These are phyloP conservation scores for Pisolithus thermaeus DNA, from an alignment of 1,284 basidiomycete species.

Conservation along the genomic window DNA sequence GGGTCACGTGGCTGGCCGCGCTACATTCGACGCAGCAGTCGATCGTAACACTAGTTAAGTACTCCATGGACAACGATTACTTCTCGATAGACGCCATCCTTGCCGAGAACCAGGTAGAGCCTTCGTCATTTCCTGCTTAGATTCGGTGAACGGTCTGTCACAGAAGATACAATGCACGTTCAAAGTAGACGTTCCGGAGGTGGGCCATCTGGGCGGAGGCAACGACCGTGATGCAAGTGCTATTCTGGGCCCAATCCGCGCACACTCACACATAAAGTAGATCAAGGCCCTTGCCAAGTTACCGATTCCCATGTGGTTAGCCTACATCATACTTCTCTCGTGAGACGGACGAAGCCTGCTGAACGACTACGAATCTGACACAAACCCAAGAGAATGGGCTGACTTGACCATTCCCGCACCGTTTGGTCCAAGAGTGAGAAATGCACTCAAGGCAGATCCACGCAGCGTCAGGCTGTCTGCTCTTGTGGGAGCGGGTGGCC, in stretches of 20 bases:
- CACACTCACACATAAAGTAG: slow-evolving; percentile 33
- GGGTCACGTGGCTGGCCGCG: slow-evolving; percentile 16
- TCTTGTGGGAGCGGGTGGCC: slow-evolving; percentile 79
- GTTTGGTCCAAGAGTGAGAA: slow-evolving; percentile 69
- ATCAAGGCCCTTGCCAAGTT: slow-evolving; percentile 70
- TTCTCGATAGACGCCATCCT: slow-evolving; percentile 85
- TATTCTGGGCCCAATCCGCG: slow-evolving; percentile 4
- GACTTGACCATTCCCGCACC: slow-evolving; percentile 78
- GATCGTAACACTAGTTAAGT: background rate
- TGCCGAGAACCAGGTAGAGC: slow-evolving; percentile 77
- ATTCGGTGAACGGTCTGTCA: background rate
- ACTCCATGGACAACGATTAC: slow-evolving; percentile 77
- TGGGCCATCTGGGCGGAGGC: slow-evolving; percentile 84
- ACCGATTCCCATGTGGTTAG: slow-evolving; percentile 83
- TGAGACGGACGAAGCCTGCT: slow-evolving; percentile 32
- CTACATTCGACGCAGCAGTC: slow-evolving; percentile 1
- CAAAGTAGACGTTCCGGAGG: slow-evolving; percentile 75
- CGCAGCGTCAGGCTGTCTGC: slow-evolving; percentile 73
- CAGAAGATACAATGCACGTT: slow-evolving; percentile 90
- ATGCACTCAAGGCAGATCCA: slow-evolving; percentile 81
- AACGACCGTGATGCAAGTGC: slow-evolving; percentile 68
- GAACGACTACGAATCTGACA: slow-evolving; percentile 4
- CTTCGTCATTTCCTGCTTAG: background rate
- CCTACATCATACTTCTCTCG: slow-evolving; percentile 78
- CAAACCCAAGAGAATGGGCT: slow-evolving; percentile 59